These are phyloP conservation scores for Lipomyces anomalus DNA, from an alignment of 805 yeast genomes.

Conservation along the genomic window DNA sequence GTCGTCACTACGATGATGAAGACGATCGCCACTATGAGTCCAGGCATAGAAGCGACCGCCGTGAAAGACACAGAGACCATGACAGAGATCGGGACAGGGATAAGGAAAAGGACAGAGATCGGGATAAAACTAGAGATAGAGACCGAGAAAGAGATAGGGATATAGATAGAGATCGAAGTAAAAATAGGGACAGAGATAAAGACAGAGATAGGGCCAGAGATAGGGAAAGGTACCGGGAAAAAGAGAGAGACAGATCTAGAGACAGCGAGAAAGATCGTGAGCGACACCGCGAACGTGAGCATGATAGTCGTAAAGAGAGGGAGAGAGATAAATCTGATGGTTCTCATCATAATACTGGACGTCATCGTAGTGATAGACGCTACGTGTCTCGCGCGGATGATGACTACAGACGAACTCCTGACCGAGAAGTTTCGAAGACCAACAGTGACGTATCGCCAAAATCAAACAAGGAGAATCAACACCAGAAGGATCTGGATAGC, in stretches of 20 bases:
- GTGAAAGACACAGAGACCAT: conserved; percentile 10
- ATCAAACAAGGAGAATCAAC: too few species aligned
- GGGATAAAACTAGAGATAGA: conserved; percentile 5
- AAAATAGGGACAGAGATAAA: conserved; percentile 10
- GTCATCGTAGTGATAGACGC: too few species aligned
- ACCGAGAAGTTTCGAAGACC: too few species aligned
- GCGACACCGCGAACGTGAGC: conserved; percentile 5
- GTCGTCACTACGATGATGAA: conserved; percentile 5
- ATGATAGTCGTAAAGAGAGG: too few species aligned
- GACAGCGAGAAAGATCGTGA: conserved; percentile 7
- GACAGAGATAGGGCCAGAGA: conserved; percentile 7
- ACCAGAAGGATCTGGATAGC: too few species aligned
- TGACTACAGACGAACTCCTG: too few species aligned
- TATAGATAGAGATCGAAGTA: conserved; percentile 9
- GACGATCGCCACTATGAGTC: conserved; percentile 8
- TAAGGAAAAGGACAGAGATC: conserved; percentile 6
- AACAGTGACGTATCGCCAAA: too few species aligned
- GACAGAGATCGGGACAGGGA: conserved; percentile 15
- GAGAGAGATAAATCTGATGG: too few species aligned
- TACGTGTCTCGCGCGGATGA: too few species aligned
- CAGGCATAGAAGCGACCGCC: conserved; percentile 12
- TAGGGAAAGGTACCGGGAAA: conserved; percentile 6
- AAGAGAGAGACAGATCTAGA: conserved; percentile 2
- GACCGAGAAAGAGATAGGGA: conserved; percentile 15
- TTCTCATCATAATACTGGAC: too few species aligned